These are phyloP conservation scores for Pharus latifolius DNA, from an alignment of 176 grass and related monocot genomes.

Conservation along the genomic window DNA sequence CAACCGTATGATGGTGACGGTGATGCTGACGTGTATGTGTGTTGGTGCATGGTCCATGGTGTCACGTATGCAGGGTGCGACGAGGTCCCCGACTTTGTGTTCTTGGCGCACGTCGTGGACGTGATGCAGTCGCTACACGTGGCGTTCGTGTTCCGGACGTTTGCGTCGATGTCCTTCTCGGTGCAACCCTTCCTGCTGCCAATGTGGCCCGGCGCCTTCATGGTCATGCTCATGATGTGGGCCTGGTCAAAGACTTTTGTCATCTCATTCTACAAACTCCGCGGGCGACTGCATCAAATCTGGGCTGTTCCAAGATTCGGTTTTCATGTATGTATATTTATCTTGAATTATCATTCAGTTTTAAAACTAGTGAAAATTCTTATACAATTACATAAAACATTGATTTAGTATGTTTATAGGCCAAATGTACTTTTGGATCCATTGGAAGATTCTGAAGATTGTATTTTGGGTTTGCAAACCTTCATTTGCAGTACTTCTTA, in stretches of 20 bases:
- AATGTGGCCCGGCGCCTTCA: constrained; percentile 42
- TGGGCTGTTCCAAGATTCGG: constrained; percentile 76
- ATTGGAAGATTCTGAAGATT: not conserved
- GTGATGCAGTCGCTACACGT: constrained; percentile 60
- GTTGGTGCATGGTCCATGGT: not conserved
- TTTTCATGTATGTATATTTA: constrained; percentile 51
- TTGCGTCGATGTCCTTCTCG: constrained; percentile 37
- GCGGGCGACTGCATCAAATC: constrained; percentile 30
- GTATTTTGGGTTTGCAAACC: not conserved
- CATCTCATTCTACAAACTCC: constrained; percentile 54
- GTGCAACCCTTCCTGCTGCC: constrained; percentile 28
- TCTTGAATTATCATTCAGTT: too few relatives aligned
- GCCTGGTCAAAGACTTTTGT: constrained; percentile 72
- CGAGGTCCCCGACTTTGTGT: constrained; percentile 78
- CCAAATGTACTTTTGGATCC: too few relatives aligned
- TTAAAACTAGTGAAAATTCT: too few relatives aligned
- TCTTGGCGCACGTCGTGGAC: constrained; percentile 80
- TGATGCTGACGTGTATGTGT: not conserved
- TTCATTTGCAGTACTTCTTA: constrained; percentile 55
- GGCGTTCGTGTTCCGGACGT: constrained; percentile 50
- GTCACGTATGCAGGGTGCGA: constrained; percentile 16
- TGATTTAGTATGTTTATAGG: too few relatives aligned
- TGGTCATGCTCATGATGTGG: constrained; percentile 69
- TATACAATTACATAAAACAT: not conserved
- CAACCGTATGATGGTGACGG: too few relatives aligned